A percentile compares a stretch with the other conserved stretches of the same genome.
These are phyloP conservation scores for Heritiera fomes DNA, from an alignment of 345 rosid genomes.

Conservation along the genomic window DNA sequence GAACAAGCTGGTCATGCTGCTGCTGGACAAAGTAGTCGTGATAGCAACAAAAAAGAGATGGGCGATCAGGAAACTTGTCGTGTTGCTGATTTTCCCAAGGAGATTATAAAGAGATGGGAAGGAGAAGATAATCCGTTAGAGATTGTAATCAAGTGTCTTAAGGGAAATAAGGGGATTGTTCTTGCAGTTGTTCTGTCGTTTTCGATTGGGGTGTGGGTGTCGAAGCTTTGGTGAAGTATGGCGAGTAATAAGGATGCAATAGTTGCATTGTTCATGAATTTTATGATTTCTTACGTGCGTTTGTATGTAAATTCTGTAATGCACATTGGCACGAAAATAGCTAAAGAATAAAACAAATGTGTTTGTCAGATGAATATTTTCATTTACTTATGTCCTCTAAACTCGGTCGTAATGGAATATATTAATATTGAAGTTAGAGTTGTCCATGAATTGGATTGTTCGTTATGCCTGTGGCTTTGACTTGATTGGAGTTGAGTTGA, in stretches of 20 bases:
- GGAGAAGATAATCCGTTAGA: conserved; percentile 8
- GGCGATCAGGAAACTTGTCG: background rate
- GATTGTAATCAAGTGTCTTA: conserved; percentile 26
- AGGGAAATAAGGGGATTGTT: conserved; percentile 32
- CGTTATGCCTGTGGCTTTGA: too few relatives aligned
- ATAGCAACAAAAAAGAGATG: too few relatives aligned
- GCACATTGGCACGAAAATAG: too few relatives aligned
- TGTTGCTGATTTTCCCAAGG: conserved; percentile 3
- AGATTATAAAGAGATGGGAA: conserved; percentile 25
- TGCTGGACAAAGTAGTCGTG: background rate
- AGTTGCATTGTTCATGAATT: background rate
- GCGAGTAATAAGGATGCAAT: background rate
- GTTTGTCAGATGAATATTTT: too few relatives aligned
- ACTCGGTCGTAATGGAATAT: too few relatives aligned
- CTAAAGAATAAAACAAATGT: too few relatives aligned
- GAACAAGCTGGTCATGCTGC: background rate
- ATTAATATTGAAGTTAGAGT: too few relatives aligned
- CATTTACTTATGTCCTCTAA: too few relatives aligned
- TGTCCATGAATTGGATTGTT: too few relatives aligned
- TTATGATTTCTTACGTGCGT: background rate
- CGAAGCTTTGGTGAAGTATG: background rate
- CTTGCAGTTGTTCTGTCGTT: conserved; percentile 38
- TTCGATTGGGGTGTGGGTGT: conserved; percentile 36
- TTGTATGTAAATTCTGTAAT: too few relatives aligned
- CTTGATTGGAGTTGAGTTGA: too few relatives aligned